Percentiles rank a stretch among this genome's conserved stretches.
phyloP scores from a whole-genome alignment of 305 asterid species.

The Caryopteris hybrid region DNA sequence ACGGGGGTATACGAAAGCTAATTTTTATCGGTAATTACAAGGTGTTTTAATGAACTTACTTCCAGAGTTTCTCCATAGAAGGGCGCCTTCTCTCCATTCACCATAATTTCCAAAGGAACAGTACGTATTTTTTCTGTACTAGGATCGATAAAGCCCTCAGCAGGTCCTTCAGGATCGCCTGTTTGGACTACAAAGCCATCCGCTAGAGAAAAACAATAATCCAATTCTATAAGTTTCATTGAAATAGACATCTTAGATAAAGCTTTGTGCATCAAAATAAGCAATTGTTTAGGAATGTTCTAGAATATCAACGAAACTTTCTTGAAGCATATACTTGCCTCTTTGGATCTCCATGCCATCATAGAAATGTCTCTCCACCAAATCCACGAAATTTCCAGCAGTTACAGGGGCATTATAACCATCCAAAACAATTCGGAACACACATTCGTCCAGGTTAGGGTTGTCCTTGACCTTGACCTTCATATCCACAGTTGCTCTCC shows the following conservation, averaged over 20 bases:
- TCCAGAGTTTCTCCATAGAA: slow-evolving; percentile 88
- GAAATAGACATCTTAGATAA: background rate
- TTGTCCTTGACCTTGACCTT: slow-evolving; percentile 96
- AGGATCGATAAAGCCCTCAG: slow-evolving; percentile 96
- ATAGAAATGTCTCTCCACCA: slow-evolving; percentile 91
- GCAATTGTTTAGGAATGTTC: background rate
- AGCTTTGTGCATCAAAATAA: background rate
- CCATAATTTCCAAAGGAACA: slow-evolving; percentile 91
- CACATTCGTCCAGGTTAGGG: slow-evolving; percentile 70
- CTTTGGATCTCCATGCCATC: slow-evolving; percentile 99
- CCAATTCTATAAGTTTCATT: slow-evolving; percentile 17
- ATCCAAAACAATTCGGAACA: slow-evolving; percentile 83
- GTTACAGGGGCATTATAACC: slow-evolving; percentile 98
- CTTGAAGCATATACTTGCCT: slow-evolving; percentile 38
- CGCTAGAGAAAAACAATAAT: slow-evolving; percentile 51
- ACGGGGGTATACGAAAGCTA: background rate
- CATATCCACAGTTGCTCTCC: slow-evolving; percentile 96
- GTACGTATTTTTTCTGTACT: slow-evolving; percentile 87
- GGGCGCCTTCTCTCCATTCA: slow-evolving; percentile 80
- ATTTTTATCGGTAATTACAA: background rate
- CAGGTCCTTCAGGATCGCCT: slow-evolving; percentile 99
- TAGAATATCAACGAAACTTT: background rate
- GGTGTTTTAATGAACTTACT: slow-evolving; percentile 40
- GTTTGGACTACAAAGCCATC: slow-evolving; percentile 99
- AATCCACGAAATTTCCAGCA: slow-evolving; percentile 87